These are phyloP conservation scores for Mallotus nudiflorus DNA, from an alignment of 345 rosid genomes.

Conservation along the genomic window DNA sequence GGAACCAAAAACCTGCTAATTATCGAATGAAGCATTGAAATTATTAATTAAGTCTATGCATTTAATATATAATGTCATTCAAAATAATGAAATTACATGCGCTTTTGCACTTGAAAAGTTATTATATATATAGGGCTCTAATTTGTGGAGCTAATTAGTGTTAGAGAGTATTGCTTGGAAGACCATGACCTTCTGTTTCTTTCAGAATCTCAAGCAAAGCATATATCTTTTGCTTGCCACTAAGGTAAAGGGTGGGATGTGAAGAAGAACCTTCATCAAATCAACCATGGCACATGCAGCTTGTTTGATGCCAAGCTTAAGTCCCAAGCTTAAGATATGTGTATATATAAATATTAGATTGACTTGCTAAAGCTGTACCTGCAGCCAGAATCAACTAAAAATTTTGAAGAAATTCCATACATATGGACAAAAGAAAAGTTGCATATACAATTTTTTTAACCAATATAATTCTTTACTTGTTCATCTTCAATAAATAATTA, in stretches of 20 bases:
- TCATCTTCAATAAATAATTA: too few species aligned
- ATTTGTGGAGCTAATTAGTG: too few species aligned
- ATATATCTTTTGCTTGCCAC: constrained; percentile 47
- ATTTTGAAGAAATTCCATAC: not conserved
- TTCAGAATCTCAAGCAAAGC: constrained; percentile 36
- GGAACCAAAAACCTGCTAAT: too few species aligned
- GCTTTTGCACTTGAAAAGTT: too few species aligned
- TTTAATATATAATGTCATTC: too few species aligned
- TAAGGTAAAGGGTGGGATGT: constrained; percentile 38
- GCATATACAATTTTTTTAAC: constrained; percentile 1
- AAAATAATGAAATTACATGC: too few species aligned
- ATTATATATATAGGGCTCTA: not conserved
- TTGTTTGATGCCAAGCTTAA: constrained; percentile 37
- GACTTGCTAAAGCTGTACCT: constrained; percentile 8
- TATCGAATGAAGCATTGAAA: too few species aligned
- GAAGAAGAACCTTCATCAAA: constrained; percentile 27
- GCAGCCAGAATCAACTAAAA: constrained; percentile 3
- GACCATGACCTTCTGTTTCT: constrained; percentile 6
- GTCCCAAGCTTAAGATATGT: constrained; percentile 33
- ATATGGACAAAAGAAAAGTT: constrained; percentile 7
- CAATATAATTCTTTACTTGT: too few species aligned
- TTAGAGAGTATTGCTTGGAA: not conserved
- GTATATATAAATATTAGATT: too few species aligned
- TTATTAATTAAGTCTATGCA: too few species aligned
- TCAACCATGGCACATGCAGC: constrained; percentile 11